Conservation (phyloP, 768 basidiomycete species). For the Cystofilobasidium capitatum region DNA sequence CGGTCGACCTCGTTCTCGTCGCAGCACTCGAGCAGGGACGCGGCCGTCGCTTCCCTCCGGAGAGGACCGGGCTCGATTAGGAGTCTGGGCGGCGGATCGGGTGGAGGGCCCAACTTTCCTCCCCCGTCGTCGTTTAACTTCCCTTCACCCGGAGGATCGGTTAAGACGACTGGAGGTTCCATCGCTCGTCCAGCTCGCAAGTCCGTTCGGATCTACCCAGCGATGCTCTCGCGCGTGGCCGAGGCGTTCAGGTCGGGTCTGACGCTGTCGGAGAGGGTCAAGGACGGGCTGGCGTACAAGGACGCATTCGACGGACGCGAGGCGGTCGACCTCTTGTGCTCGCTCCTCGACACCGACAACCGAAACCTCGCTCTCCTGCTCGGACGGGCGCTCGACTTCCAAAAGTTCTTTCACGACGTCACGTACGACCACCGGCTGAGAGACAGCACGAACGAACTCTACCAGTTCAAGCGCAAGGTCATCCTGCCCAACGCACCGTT, state of each 20-base stretch:
- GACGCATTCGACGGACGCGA: constrained; percentile 94
- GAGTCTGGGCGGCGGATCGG: not conserved
- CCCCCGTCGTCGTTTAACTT: constrained; percentile 24
- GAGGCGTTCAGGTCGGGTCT: constrained; percentile 84
- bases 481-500: constrained; percentile 24
- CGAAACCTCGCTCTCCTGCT: constrained; percentile 86
- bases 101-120: constrained; percentile 1
- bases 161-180: not conserved
- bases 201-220: constrained; percentile 46
- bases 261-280: constrained; percentile 63
- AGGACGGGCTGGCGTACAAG: constrained; percentile 92
- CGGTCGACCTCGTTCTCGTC: not conserved
- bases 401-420: constrained; percentile 99
- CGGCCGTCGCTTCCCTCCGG: constrained; percentile 3
- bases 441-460: constrained; percentile 78
- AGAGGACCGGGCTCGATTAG: not conserved
- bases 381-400: constrained; percentile 91
- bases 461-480: constrained; percentile 59
- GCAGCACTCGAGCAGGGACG: constrained; percentile 7
- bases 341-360: constrained; percentile 97
- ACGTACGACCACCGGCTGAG: constrained; percentile 94
- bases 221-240: constrained; percentile 84
- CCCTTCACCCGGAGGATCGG: constrained; percentile 7
- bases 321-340: constrained; percentile 91
- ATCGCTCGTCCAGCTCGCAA: constrained; percentile 6